Percentiles rank a stretch among this genome's conserved stretches.
These are phyloP conservation scores for Mollisiaceae sp. DNA, from an alignment of 2,329 filamentous ascomycete genomes.

Conservation along the genomic window DNA sequence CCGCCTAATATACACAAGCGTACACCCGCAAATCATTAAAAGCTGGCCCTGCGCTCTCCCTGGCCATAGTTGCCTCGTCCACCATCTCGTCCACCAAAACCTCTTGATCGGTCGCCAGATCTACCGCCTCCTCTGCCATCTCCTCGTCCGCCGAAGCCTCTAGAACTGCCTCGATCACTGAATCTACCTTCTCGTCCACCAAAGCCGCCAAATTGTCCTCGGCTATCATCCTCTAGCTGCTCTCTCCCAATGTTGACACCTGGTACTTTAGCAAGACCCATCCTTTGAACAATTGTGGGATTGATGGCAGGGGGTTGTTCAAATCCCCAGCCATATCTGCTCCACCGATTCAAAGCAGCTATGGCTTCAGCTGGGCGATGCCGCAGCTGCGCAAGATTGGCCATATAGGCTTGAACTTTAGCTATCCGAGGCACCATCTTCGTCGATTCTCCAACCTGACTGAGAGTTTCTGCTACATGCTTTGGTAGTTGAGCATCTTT, in stretches of 20 bases:
- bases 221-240: constrained; percentile 21
- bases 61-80: constrained; percentile 3
- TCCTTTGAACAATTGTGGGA: constrained; percentile 29
- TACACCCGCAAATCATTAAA: constrained; percentile 10
- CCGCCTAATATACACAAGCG: constrained; percentile 26
- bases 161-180: constrained; percentile 14
- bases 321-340: constrained; percentile 43
- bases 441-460: constrained; percentile 37
- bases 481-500: constrained; percentile 42
- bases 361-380: constrained; percentile 12
- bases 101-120: constrained; percentile 19
- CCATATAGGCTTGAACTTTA: constrained; percentile 39
- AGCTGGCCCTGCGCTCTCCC: constrained; percentile 1
- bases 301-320: constrained; percentile 39
- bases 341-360: constrained; percentile 39
- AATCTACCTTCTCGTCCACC: constrained; percentile 21
- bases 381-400: constrained; percentile 26
- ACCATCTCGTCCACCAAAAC: constrained; percentile 13
- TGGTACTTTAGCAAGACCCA: constrained; percentile 33
- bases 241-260: constrained; percentile 32
- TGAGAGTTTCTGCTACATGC: constrained; percentile 36
- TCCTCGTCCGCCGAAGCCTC: constrained; percentile 23
- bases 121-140: constrained; percentile 22
- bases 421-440: constrained; percentile 36
- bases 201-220: constrained; percentile 18